Evolutionary conservation across 306 rosid genomes (phyloP), one percentile per base, ranked within the genome.

Genomic region (Begonia masoniana): DNA sequence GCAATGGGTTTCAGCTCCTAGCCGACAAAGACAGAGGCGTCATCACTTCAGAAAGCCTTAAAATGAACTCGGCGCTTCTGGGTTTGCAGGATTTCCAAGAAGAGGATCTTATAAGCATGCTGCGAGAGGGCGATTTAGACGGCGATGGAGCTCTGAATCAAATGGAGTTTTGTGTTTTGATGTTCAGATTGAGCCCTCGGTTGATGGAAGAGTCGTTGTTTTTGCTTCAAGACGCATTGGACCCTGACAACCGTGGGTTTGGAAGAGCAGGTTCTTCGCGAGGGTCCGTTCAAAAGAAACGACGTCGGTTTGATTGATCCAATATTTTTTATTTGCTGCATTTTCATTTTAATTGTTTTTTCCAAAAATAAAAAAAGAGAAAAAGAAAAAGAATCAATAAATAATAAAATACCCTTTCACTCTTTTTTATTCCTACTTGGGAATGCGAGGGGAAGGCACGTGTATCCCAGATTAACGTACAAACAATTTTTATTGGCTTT

Each of bases 121-220:
- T 86, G 66, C 66, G 52, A 41, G 93, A 81, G 63, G 99, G 96
- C 4, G 99, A 86, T 49, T 48, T 75, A 10, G 99, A 91, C 24
- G 82, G 93, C 9, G 99, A 91, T 16, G 96, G 99, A 0, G 81
- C 79, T 0, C 73, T 91, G 19, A 63, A 64, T 13, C 83, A 77
- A 71, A 91, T 86, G 96, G 96, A 91, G 54, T 91, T 86, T 46
- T 91, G 99, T 19, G 99, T 91, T 50, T 68, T 91, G 77, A 91
- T 91, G 99, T 91, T 91, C 70, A 82, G 99, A 67, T 55, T 91
- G 59, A 86, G 94, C 59, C 96, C 96, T 4, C 67, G 79, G 7
- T 66, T 91, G 75, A 91, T 91, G 94, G 64, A 79, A 4, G 78
- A 75, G 0, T 86, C 92, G 2, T 76, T 79, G 79, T 47, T 62